These are phyloP conservation scores for Wickerhamiella siamensis DNA, from an alignment of 805 yeast species.

Conservation along the genomic window DNA sequence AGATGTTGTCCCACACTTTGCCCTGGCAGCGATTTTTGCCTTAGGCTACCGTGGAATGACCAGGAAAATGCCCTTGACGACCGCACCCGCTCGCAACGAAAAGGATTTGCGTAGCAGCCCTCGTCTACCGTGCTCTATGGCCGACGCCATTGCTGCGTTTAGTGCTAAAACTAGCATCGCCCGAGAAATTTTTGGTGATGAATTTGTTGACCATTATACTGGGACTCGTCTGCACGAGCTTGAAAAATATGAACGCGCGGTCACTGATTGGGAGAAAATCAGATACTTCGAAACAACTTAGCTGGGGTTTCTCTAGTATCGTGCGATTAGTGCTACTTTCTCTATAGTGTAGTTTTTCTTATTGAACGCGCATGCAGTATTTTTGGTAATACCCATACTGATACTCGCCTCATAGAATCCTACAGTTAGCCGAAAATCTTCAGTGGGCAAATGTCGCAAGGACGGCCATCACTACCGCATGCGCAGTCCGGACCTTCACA, in stretches of 20 bases:
- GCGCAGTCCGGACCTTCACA: neutral
- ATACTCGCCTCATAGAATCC: no score
- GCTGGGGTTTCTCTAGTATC: no score
- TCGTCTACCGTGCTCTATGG: slow-evolving; percentile 19
- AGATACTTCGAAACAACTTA: slow-evolving; percentile 23
- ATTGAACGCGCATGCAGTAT: no score
- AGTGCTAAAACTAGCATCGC: slow-evolving; percentile 19
- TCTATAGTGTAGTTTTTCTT: no score
- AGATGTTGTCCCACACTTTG: slow-evolving; percentile 25
- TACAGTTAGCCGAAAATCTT: no score
- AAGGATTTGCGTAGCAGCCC: slow-evolving; percentile 14
- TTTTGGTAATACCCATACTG: no score
- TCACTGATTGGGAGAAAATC: slow-evolving; percentile 25
- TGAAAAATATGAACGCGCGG: slow-evolving; percentile 21
- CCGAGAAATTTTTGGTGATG: slow-evolving; percentile 19
- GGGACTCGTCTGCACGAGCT: slow-evolving; percentile 22
- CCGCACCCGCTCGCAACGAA: slow-evolving; percentile 21
- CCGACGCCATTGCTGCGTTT: slow-evolving; percentile 19
- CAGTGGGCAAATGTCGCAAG: neutral
- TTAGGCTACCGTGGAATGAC: slow-evolving; percentile 23
- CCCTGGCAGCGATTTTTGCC: slow-evolving; percentile 24
- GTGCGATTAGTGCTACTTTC: no score
- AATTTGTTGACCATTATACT: slow-evolving; percentile 24
- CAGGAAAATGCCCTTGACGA: slow-evolving; percentile 15
- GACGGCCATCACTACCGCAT: neutral